Evolutionary conservation across 352 stramenopile species (phyloP).

Genomic region (Globisporangium acanthophoron): DNA sequence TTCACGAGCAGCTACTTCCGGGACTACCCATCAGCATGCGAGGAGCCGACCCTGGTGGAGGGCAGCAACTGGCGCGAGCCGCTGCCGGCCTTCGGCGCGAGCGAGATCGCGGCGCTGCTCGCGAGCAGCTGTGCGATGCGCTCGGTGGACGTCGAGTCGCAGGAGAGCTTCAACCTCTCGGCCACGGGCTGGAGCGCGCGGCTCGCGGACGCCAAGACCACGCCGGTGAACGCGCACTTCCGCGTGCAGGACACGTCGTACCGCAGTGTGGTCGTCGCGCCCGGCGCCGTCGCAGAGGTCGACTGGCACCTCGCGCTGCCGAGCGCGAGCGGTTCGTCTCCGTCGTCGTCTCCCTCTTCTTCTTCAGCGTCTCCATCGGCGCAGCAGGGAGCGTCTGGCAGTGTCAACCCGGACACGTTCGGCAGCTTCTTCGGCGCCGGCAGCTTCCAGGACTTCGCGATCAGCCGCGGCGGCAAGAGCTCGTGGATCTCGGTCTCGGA

Average conservation of each 20-base stretch:
- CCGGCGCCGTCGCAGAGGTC: slow-evolving; percentile 40
- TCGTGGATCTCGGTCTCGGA: slow-evolving; percentile 63
- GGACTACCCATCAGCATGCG: slow-evolving; percentile 8
- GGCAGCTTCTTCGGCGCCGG: slow-evolving; percentile 43
- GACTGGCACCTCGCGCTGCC: slow-evolving; percentile 45
- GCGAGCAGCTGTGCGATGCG: slow-evolving; percentile 13
- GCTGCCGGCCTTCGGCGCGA: slow-evolving; percentile 27
- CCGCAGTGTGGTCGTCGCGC: slow-evolving; percentile 33
- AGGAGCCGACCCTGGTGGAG: slow-evolving; percentile 14
- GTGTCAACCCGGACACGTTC: slow-evolving; percentile 45
- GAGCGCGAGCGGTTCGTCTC: not conserved
- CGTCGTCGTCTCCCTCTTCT: slow-evolving; percentile 5
- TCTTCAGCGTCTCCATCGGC: slow-evolving; percentile 5
- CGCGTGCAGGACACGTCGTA: slow-evolving; percentile 39
- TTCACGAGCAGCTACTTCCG: slow-evolving; percentile 29
- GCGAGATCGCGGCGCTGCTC: slow-evolving; percentile 13
- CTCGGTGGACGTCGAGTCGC: slow-evolving; percentile 15
- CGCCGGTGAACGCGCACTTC: slow-evolving; percentile 50
- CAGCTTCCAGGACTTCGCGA: slow-evolving; percentile 65
- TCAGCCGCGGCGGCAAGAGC: slow-evolving; percentile 43
- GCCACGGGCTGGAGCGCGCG: slow-evolving; percentile 12
- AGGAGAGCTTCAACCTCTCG: slow-evolving; percentile 19
- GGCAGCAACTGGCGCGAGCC: slow-evolving; percentile 25
- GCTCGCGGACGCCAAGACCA: slow-evolving; percentile 10
- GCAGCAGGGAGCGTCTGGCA: slow-evolving; percentile 3